Conservation (phyloP, 371 early-diverging fungal genomes). For the Dentiscutata heterogama region DNA sequence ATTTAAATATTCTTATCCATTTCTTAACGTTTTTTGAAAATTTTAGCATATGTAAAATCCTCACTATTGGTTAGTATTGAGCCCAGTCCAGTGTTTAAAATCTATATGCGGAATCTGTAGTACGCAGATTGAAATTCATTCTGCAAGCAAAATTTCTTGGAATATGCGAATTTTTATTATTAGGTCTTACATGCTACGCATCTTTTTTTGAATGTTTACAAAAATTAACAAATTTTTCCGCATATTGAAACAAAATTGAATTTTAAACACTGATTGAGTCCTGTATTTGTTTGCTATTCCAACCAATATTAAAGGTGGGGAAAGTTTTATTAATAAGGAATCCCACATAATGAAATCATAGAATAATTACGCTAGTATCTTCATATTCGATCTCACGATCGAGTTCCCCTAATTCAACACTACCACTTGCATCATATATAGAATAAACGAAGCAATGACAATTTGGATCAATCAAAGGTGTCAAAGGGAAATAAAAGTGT, state of each 20-base stretch:
- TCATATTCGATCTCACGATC: neutral
- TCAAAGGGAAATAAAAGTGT: neutral
- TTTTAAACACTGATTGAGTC: too few species aligned
- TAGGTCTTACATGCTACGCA: too few species aligned
- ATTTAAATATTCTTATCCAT: slow-evolving; percentile 13
- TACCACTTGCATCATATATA: neutral
- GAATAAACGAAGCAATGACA: neutral
- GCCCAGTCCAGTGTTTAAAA: too few species aligned
- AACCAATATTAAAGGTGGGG: slow-evolving; percentile 18
- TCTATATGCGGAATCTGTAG: too few species aligned
- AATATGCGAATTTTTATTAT: too few species aligned
- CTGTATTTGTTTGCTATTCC: neutral
- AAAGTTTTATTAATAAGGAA: slow-evolving; percentile 22
- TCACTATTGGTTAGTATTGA: neutral
- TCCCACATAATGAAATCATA: slow-evolving; percentile 4
- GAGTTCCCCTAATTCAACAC: neutral
- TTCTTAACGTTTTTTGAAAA: neutral
- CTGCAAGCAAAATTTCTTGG: too few species aligned
- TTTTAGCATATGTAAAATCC: neutral
- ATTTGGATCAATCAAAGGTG: neutral
- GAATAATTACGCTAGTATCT: slow-evolving; percentile 15
- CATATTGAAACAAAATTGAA: too few species aligned
- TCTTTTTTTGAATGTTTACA: too few species aligned
- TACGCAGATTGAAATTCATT: too few species aligned
- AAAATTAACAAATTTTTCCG: too few species aligned